phyloP scores from a whole-genome alignment of 768 basidiomycete species.

The Rhizopogon vesiculosus region DNA sequence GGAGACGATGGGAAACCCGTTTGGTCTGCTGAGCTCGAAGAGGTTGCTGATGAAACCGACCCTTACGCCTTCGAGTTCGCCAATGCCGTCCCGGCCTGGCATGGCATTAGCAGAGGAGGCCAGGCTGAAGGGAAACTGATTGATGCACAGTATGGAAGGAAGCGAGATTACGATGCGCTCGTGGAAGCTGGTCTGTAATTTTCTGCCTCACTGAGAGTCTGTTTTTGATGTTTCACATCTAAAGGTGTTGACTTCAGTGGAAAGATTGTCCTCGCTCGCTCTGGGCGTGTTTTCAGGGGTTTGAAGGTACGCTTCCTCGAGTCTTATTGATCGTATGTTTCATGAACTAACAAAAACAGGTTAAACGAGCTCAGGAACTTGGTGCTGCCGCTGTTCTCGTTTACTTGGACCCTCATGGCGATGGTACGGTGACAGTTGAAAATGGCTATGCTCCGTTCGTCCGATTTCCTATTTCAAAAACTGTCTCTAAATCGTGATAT shows the following conservation, averaged over 20 bases:
- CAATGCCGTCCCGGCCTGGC: constrained; percentile 60
- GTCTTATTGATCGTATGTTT: background rate
- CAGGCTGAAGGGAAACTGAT: constrained; percentile 57
- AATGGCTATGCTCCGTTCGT: constrained; percentile 49
- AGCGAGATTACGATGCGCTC: constrained; percentile 61
- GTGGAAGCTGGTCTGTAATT: constrained; percentile 36
- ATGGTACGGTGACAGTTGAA: constrained; percentile 53
- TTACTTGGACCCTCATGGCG: constrained; percentile 62
- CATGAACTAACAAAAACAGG: constrained; percentile 22
- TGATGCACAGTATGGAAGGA: constrained; percentile 55
- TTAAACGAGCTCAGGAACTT: constrained; percentile 61
- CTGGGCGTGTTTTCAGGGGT: constrained; percentile 61
- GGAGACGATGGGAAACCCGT: constrained; percentile 42
- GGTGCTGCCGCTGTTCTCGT: constrained; percentile 59
- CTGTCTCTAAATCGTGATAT: background rate
- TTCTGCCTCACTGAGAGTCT: background rate
- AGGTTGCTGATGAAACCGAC: constrained; percentile 63
- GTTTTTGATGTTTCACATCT: background rate
- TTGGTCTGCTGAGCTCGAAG: constrained; percentile 63
- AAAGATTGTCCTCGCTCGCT: constrained; percentile 55
- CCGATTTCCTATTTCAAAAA: background rate
- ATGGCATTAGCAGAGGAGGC: constrained; percentile 65
- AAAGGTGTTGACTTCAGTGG: constrained; percentile 56
- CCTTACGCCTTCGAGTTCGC: constrained; percentile 54
- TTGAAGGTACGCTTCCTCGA: constrained; percentile 41